Conservation (phyloP, 2,329 filamentous ascomycete genomes). For the Ascomycota sp. region DNA sequence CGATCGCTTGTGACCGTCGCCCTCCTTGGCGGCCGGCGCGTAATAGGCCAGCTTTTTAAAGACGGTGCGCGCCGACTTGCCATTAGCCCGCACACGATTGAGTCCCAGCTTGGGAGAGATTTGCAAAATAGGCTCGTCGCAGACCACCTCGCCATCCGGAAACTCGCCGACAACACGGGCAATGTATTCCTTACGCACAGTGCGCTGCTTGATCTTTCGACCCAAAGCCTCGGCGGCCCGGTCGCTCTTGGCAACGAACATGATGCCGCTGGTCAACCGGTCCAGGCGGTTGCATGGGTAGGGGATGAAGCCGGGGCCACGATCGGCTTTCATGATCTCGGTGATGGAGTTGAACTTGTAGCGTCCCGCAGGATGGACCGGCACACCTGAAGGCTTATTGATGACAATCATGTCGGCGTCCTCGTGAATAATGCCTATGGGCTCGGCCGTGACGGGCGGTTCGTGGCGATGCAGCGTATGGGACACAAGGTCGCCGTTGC, state of each 20-base stretch:
- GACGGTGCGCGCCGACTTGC: slow-evolving; percentile 74
- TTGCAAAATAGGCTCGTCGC: slow-evolving; percentile 80
- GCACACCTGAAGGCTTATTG: slow-evolving; percentile 87
- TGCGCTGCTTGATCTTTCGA: slow-evolving; percentile 55
- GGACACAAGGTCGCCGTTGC: slow-evolving; percentile 78
- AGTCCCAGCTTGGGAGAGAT: slow-evolving; percentile 90
- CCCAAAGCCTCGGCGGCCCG: slow-evolving; percentile 61
- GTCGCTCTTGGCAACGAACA: slow-evolving; percentile 87
- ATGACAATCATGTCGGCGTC: slow-evolving; percentile 89
- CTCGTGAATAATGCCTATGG: slow-evolving; percentile 72
- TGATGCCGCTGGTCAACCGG: slow-evolving; percentile 81
- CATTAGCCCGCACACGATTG: slow-evolving; percentile 83
- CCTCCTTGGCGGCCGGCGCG: slow-evolving; percentile 25
- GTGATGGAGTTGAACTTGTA: slow-evolving; percentile 92
- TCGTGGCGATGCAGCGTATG: slow-evolving; percentile 93
- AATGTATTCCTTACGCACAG: slow-evolving; percentile 87
- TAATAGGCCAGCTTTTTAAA: slow-evolving; percentile 92
- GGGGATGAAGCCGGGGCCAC: slow-evolving; percentile 31
- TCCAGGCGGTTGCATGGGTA: slow-evolving; percentile 83
- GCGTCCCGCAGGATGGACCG: slow-evolving; percentile 83
- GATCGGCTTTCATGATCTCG: slow-evolving; percentile 76
- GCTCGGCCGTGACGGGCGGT: slow-evolving; percentile 67
- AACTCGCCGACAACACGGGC: slow-evolving; percentile 82
- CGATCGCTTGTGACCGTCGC: too few species aligned
- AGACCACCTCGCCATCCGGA: slow-evolving; percentile 75